Evolutionary conservation across 23 red algal species (phyloP), one percentile per base, ranked within the genome.

Genomic region (Gracilaria caudata): DNA sequence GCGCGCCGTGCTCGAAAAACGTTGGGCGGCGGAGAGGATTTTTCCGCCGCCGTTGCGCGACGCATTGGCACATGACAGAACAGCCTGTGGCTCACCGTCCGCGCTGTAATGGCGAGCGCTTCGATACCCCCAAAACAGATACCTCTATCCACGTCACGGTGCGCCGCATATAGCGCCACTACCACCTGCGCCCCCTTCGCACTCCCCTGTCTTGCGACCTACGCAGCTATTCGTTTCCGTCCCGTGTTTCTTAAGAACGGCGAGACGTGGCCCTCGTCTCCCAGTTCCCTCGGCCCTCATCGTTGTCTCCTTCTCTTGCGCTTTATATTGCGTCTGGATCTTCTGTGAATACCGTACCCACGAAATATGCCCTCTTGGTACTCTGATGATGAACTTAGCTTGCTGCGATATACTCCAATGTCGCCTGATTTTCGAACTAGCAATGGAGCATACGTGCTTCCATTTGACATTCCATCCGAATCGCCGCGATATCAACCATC

Each of bases 351-450:
- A 17, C 12, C 49, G 49, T n/a, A n/a, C n/a, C 49, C 16, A 7
- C 17, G 9, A 37, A 75, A 75, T 40, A 75, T 75, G 70, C 70
- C 70, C n/a, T 75, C 70, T 47, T 75, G 39, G 70, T 75, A 75
- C 19, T 75, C 70, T 9, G 70, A 75, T 17, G 70, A 75, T 75
- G 70, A 75, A 36, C 70, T 75, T 21, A 38, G 23, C 39, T 49
- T 75, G 70, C 19, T 75, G 37, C 70, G 70, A 2, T 75, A 75
- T 40, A 75, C 70, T 7, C 70, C 70, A 6, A 75, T 75, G 70
- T 75, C 70, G 20, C 70, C 70, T 7, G 39, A 75, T 75, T 75
- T 75, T 24, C 39, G 43, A 46, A 43, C 70, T 24, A 75, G 38
- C 37, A 26, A 49, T 24, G 70, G 70, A 33, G 16, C 7, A 17